Conservation (phyloP, 768 basidiomycete species). For the Russula dissimulans region DNA sequence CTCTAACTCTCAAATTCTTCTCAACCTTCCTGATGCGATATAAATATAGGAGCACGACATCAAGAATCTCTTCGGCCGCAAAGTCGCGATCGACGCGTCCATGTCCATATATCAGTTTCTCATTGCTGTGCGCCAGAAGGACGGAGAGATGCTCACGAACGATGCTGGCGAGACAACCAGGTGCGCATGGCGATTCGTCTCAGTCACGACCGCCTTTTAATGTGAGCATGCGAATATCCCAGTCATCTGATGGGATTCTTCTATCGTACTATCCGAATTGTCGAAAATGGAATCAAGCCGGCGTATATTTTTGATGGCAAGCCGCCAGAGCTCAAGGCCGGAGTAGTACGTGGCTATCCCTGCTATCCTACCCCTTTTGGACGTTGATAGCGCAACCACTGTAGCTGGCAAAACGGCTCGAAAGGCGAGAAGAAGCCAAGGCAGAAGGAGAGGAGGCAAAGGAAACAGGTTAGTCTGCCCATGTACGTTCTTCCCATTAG, state of each 20-base stretch:
- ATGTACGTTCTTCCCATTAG: not conserved
- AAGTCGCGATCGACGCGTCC: slow-evolving; percentile 97
- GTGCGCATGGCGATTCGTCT: slow-evolving; percentile 24
- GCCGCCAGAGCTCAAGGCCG: slow-evolving; percentile 94
- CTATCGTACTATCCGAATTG: slow-evolving; percentile 94
- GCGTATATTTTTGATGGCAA: slow-evolving; percentile 98
- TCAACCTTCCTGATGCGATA: not conserved
- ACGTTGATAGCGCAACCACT: not conserved
- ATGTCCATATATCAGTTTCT: slow-evolving; percentile 98
- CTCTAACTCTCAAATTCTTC: not conserved
- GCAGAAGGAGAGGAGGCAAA: slow-evolving; percentile 95
- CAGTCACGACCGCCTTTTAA: not conserved
- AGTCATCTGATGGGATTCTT: slow-evolving; percentile 98
- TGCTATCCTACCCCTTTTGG: too few species aligned
- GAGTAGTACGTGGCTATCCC: slow-evolving; percentile 53
- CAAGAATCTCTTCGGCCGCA: slow-evolving; percentile 94
- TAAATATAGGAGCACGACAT: slow-evolving; percentile 73
- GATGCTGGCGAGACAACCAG: slow-evolving; percentile 96
- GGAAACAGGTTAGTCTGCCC: slow-evolving; percentile 54
- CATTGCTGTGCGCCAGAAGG: slow-evolving; percentile 92
- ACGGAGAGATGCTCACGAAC: slow-evolving; percentile 94
- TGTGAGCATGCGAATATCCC: not conserved
- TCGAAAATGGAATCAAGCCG: slow-evolving; percentile 97
- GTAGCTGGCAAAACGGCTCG: slow-evolving; percentile 95
- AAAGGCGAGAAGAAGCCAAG: slow-evolving; percentile 83